A percentile compares a stretch with the other conserved stretches of the same genome.
Conservation (phyloP, 2,329 filamentous ascomycete genomes). For the Teratosphaeria pseudoeucalypti region DNA sequence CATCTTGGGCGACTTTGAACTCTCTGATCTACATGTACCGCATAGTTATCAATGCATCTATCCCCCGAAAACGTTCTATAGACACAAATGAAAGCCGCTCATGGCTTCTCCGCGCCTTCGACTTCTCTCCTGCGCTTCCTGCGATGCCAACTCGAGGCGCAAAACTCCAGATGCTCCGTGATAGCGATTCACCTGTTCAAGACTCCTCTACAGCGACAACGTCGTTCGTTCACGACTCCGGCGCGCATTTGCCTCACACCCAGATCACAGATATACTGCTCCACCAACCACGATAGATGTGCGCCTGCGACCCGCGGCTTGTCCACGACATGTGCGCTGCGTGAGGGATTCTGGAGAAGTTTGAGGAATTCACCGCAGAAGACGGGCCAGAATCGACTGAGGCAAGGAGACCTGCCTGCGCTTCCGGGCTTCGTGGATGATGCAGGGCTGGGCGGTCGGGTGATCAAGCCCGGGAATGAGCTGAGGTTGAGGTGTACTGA, state of each 20-base stretch:
- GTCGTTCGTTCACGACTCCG: slow-evolving; percentile 3
- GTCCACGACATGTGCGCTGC: slow-evolving; percentile 7
- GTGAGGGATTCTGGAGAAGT: slow-evolving; percentile 18
- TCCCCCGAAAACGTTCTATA: not conserved
- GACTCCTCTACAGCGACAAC: slow-evolving; percentile 2
- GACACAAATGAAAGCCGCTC: slow-evolving; percentile 14
- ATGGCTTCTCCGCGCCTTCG: slow-evolving; percentile 36
- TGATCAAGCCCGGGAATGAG: slow-evolving; percentile 72
- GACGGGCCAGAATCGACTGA: slow-evolving; percentile 24
- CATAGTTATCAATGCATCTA: not conserved
- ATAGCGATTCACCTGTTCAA: not conserved
- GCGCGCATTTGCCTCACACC: not conserved
- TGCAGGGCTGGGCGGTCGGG: slow-evolving; percentile 51
- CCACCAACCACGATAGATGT: slow-evolving; percentile 13
- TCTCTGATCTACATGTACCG: not conserved
- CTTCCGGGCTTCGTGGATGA: slow-evolving; percentile 47
- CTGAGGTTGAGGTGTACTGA: slow-evolving; percentile 86
- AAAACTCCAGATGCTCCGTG: not conserved
- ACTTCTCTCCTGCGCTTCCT: slow-evolving; percentile 59
- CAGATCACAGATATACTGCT: slow-evolving; percentile 1
- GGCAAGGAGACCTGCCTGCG: slow-evolving; percentile 49
- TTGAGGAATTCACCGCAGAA: slow-evolving; percentile 12
- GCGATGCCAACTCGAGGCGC: slow-evolving; percentile 55
- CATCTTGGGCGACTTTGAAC: not conserved
- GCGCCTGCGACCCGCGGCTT: slow-evolving; percentile 8